Evolutionary conservation across 129 eudicot genomes (phyloP).

Genomic region (Artemisia annua): DNA sequence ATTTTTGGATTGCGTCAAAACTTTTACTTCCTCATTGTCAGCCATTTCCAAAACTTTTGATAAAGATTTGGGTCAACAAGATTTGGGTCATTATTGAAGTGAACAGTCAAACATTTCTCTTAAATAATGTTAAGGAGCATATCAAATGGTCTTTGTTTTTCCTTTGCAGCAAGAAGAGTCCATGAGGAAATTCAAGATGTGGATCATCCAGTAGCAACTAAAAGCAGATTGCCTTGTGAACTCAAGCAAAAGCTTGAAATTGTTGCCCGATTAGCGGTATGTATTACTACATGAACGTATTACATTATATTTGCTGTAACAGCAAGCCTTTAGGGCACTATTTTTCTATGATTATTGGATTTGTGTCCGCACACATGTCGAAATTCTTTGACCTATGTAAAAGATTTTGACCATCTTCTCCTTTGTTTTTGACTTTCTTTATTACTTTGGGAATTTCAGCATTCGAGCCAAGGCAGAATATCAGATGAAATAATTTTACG

Average conservation of each 20-base stretch:
- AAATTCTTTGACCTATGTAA: neutral
- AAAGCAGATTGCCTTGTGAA: slow-evolving; percentile 23
- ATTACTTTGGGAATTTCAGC: slow-evolving; percentile 19
- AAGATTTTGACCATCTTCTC: neutral
- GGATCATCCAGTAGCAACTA: slow-evolving; percentile 12
- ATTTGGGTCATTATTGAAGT: neutral
- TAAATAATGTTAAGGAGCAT: neutral
- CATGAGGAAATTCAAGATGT: slow-evolving; percentile 14
- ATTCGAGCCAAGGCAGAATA: slow-evolving; percentile 25
- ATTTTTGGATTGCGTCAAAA: neutral
- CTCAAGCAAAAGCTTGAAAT: slow-evolving; percentile 23
- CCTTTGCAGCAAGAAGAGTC: slow-evolving; percentile 25
- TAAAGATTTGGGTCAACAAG: slow-evolving; percentile 9
- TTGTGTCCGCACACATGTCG: neutral
- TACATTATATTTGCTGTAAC: neutral
- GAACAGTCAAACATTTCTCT: neutral
- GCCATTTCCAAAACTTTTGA: neutral
- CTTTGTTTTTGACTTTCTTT: neutral
- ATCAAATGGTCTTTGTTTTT: slow-evolving; percentile 6
- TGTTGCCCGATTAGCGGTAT: slow-evolving; percentile 32
- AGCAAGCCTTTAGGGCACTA: neutral
- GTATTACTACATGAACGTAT: slow-evolving; percentile 1
- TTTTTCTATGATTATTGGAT: neutral
- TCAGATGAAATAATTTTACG: slow-evolving; percentile 24
- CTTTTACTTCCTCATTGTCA: slow-evolving; percentile 1